Percentiles rank a stretch among this genome's conserved stretches.
phyloP scores from a whole-genome alignment of 345 rosid genomes.

The Salix koriyanagi region DNA sequence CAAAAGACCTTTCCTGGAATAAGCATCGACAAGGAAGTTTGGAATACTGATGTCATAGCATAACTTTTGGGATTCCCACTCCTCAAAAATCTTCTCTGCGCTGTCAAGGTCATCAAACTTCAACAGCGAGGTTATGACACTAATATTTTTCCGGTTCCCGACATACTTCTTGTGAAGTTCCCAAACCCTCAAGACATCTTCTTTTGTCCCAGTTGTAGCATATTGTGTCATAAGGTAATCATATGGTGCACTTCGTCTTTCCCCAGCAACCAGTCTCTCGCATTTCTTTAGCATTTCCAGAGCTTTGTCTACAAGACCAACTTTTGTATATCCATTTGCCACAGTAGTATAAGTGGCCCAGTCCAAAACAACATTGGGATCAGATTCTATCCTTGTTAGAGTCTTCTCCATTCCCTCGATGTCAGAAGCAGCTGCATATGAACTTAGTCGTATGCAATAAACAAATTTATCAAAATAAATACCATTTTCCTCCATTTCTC shows the following conservation, averaged over 20 bases:
- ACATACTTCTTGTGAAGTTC: conserved; percentile 15
- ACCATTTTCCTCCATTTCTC: conserved; percentile 35
- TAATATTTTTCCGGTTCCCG: conserved; percentile 16
- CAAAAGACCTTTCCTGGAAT: conserved; percentile 24
- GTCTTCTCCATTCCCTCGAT: conserved; percentile 19
- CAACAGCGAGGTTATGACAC: conserved; percentile 23
- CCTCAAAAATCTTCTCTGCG: conserved; percentile 37
- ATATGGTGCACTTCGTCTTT: conserved; percentile 4
- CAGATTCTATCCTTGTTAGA: conserved; percentile 27
- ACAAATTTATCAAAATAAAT: conserved; percentile 15
- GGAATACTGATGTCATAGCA: conserved; percentile 16
- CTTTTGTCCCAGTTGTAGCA: conserved; percentile 34
- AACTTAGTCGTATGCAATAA: conserved; percentile 16
- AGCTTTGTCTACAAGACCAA: conserved; percentile 29
- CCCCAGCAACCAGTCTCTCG: conserved; percentile 21
- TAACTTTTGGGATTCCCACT: conserved; percentile 32
- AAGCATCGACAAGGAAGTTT: conserved; percentile 29
- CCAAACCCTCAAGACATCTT: conserved; percentile 43
- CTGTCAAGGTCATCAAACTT: conserved; percentile 39
- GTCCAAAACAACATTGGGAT: conserved; percentile 15
- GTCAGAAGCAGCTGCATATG: conserved; percentile 30
- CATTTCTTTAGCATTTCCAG: conserved; percentile 26
- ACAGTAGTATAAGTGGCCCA: conserved; percentile 13
- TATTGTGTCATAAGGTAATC: conserved; percentile 26
- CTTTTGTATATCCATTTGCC: conserved; percentile 24